Conservation (phyloP, 768 basidiomycete species). For the Serendipita sp. region DNA sequence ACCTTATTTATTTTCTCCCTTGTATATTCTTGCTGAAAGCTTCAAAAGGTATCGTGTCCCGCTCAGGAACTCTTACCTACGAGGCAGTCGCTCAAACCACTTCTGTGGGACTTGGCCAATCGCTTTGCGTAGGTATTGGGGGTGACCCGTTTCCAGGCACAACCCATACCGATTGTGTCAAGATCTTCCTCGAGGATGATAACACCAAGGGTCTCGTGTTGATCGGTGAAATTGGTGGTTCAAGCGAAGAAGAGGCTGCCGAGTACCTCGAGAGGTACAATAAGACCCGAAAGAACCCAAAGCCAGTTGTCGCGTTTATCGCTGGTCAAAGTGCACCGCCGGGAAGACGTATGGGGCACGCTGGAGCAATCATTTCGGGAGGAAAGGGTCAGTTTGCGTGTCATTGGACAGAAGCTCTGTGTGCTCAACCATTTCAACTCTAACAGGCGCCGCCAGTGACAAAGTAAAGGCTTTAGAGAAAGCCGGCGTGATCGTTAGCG, state of each 20-base stretch:
- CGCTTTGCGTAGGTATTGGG: slow-evolving; percentile 91
- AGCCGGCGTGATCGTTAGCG: slow-evolving; percentile 85
- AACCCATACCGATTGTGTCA: slow-evolving; percentile 88
- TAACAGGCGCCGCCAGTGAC: slow-evolving; percentile 68
- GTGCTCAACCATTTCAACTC: not conserved
- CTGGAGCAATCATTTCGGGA: slow-evolving; percentile 94
- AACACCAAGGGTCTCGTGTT: slow-evolving; percentile 95
- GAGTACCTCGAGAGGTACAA: slow-evolving; percentile 90
- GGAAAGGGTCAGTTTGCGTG: slow-evolving; percentile 57
- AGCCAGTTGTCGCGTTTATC: slow-evolving; percentile 96
- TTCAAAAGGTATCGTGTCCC: slow-evolving; percentile 69
- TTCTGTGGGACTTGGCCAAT: slow-evolving; percentile 87
- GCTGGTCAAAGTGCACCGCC: slow-evolving; percentile 96
- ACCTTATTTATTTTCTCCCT: not conserved
- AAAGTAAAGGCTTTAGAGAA: slow-evolving; percentile 82
- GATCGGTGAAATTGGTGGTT: slow-evolving; percentile 97
- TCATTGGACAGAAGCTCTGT: not conserved
- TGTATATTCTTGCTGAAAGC: not conserved
- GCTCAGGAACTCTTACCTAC: slow-evolving; percentile 92
- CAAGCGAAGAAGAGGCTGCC: slow-evolving; percentile 98
- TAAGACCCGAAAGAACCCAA: slow-evolving; percentile 68
- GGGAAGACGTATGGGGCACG: slow-evolving; percentile 95
- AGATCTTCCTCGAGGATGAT: slow-evolving; percentile 88
- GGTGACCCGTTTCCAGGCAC: slow-evolving; percentile 96
- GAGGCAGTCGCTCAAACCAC: slow-evolving; percentile 98